A percentile compares a stretch with the other conserved stretches of the same genome.
Conservation (phyloP, 305 asterid species). For the Petunia hybrid region DNA sequence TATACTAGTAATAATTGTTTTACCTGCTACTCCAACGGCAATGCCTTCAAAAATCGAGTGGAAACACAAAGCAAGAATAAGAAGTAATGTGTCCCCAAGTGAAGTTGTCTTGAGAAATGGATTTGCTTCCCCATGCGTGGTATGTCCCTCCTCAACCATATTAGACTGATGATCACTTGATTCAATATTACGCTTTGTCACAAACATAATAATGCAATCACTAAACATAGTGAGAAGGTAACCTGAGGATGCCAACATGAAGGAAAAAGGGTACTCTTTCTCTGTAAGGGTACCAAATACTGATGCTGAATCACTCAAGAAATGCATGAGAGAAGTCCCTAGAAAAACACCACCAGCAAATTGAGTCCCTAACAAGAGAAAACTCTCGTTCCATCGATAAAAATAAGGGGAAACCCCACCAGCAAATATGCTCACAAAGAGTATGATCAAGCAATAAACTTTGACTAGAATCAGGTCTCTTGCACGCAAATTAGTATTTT, state of each 20-base stretch:
- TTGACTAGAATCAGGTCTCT: constrained; percentile 73
- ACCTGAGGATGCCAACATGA: constrained; percentile 82
- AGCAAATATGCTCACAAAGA: constrained; percentile 69
- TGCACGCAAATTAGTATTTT: constrained; percentile 35
- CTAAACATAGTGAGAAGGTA: constrained; percentile 82
- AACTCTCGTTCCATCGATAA: constrained; percentile 78
- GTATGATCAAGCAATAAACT: constrained; percentile 70
- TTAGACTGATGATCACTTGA: constrained; percentile 29
- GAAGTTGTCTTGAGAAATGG: constrained; percentile 60
- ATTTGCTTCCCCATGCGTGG: constrained; percentile 3
- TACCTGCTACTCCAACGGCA: constrained; percentile 92
- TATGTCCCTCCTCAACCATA: constrained; percentile 33
- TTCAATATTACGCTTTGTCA: constrained; percentile 36
- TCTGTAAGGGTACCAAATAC: constrained; percentile 56
- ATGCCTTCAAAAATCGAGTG: constrained; percentile 96
- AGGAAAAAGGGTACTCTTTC: constrained; percentile 74
- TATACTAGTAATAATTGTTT: neutral
- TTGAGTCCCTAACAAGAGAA: constrained; percentile 82
- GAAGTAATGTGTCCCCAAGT: constrained; percentile 69
- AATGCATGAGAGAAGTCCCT: constrained; percentile 88
- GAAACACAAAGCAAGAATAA: constrained; percentile 82
- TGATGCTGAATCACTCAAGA: constrained; percentile 66
- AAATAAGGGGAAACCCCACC: constrained; percentile 89
- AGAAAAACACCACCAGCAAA: constrained; percentile 91
- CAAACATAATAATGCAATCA: constrained; percentile 56